Percentiles rank a stretch among this genome's conserved stretches.
phyloP scores from a whole-genome alignment of 768 basidiomycete species.

The Harrya chromipes region DNA sequence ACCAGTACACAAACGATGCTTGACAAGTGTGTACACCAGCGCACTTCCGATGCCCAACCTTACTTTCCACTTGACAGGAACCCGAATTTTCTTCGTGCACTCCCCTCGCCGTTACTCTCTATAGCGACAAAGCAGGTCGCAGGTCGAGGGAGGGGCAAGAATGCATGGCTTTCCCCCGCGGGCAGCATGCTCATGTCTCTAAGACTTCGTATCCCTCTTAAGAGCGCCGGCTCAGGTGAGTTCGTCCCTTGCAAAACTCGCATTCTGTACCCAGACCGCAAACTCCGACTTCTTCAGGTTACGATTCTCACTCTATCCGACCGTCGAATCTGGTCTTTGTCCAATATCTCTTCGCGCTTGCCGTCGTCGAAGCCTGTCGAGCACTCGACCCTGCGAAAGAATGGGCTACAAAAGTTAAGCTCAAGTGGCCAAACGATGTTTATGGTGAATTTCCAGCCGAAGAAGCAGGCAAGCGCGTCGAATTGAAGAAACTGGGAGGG shows the following conservation, averaged over 20 bases:
- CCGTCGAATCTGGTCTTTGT: slow-evolving; percentile 78
- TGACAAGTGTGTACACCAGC: slow-evolving; percentile 62
- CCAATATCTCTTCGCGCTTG: slow-evolving; percentile 89
- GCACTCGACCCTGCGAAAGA: slow-evolving; percentile 43
- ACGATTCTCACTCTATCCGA: slow-evolving; percentile 13
- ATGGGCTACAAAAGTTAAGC: slow-evolving; percentile 55
- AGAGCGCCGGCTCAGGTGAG: slow-evolving; percentile 7
- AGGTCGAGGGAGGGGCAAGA: slow-evolving; percentile 85
- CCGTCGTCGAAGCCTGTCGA: slow-evolving; percentile 83
- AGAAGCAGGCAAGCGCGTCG: slow-evolving; percentile 28
- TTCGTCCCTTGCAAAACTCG: neutral
- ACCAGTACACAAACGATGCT: slow-evolving; percentile 95
- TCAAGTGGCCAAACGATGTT: slow-evolving; percentile 98
- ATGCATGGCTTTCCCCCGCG: slow-evolving; percentile 88
- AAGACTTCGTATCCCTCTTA: slow-evolving; percentile 22
- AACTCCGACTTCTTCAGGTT: neutral
- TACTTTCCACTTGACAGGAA: slow-evolving; percentile 53
- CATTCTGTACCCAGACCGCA: neutral
- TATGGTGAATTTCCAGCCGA: slow-evolving; percentile 62
- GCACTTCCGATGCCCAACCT: neutral
- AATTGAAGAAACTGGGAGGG: slow-evolving; percentile 82
- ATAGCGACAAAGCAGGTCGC: slow-evolving; percentile 85
- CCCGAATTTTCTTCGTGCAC: slow-evolving; percentile 57
- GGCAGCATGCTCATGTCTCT: slow-evolving; percentile 77
- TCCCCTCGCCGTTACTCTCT: slow-evolving; percentile 78